phyloP scores from a whole-genome alignment of 1,139 yeast genomes.

The Kodamaea ohmeri region DNA sequence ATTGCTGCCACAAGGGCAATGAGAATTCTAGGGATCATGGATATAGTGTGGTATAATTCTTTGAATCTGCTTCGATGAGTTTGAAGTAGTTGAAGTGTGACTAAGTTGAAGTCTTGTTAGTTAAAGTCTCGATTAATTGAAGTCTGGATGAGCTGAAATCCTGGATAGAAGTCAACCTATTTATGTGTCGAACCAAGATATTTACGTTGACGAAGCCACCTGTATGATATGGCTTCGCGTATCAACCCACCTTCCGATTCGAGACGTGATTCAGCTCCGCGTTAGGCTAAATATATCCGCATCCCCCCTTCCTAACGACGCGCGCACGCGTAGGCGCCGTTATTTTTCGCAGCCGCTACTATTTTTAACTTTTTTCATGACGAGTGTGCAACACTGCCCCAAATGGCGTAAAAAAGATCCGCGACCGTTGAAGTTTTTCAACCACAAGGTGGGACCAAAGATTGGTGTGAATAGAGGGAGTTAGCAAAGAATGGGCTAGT shows the following conservation, averaged over 20 bases:
- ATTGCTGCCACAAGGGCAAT: constrained; percentile 11
- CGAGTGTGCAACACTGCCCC: background rate
- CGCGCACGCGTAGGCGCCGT: background rate
- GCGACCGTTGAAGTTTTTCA: too few relatives aligned
- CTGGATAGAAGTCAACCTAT: too few relatives aligned
- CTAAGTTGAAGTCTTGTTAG: background rate
- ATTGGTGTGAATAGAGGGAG: too few relatives aligned
- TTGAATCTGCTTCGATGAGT: background rate
- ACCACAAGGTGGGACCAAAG: too few relatives aligned
- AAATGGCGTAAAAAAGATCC: too few relatives aligned
- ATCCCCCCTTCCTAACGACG: background rate
- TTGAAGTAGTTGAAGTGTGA: background rate
- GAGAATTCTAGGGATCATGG: constrained; percentile 5
- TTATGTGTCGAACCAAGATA: too few relatives aligned
- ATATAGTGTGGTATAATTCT: background rate
- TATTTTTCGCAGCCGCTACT: constrained; percentile 3
- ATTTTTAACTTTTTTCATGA: constrained; percentile 1
- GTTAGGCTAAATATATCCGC: background rate
- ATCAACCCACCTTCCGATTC: background rate
- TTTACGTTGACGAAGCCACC: too few relatives aligned
- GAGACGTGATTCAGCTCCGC: constrained; percentile 1
- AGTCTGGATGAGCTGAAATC: too few relatives aligned
- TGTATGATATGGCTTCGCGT: background rate
- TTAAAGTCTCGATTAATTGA: too few relatives aligned
- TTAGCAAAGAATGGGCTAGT: too few relatives aligned